Evolutionary conservation across 2,329 filamentous ascomycete species (phyloP).

Genomic region (Diaporthe longicolla): DNA sequence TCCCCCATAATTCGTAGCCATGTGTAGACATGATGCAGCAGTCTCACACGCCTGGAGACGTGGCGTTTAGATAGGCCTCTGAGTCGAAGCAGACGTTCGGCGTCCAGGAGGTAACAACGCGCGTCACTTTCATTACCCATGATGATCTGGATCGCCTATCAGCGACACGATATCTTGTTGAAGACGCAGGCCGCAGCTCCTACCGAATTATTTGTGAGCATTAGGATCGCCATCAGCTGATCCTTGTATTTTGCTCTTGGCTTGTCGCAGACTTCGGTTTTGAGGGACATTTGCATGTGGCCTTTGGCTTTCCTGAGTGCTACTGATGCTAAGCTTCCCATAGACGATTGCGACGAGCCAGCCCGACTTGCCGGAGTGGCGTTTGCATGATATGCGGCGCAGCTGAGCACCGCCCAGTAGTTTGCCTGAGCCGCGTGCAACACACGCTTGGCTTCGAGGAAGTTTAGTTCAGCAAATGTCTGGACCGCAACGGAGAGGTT

Average conservation of each 20-base stretch:
- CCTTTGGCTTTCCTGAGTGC: neutral
- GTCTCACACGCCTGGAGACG: slow-evolving; percentile 12
- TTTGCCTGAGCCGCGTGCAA: slow-evolving; percentile 8
- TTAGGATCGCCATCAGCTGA: slow-evolving; percentile 11
- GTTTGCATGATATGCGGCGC: neutral
- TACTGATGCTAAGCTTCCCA: neutral
- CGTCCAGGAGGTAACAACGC: neutral
- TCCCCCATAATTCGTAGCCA: slow-evolving; percentile 23
- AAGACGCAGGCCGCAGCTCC: neutral
- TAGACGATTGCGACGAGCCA: neutral
- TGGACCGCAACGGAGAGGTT: slow-evolving; percentile 3
- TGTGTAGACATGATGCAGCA: slow-evolving; percentile 14
- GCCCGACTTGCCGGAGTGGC: neutral
- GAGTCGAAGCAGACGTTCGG: slow-evolving; percentile 3
- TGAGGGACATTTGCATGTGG: slow-evolving; percentile 19
- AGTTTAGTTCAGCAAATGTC: slow-evolving; percentile 9
- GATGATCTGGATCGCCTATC: neutral
- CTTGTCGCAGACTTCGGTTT: neutral
- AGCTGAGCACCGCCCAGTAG: slow-evolving; percentile 16
- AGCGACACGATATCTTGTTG: neutral
- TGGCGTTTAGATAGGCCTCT: slow-evolving; percentile 14
- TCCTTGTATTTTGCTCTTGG: slow-evolving; percentile 25
- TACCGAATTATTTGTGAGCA: slow-evolving; percentile 24
- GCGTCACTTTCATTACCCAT: slow-evolving; percentile 13
- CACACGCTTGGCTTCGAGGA: slow-evolving; percentile 1